These are phyloP conservation scores for Kwoniella shivajii DNA, from an alignment of 1,284 basidiomycete genomes.

Conservation along the genomic window DNA sequence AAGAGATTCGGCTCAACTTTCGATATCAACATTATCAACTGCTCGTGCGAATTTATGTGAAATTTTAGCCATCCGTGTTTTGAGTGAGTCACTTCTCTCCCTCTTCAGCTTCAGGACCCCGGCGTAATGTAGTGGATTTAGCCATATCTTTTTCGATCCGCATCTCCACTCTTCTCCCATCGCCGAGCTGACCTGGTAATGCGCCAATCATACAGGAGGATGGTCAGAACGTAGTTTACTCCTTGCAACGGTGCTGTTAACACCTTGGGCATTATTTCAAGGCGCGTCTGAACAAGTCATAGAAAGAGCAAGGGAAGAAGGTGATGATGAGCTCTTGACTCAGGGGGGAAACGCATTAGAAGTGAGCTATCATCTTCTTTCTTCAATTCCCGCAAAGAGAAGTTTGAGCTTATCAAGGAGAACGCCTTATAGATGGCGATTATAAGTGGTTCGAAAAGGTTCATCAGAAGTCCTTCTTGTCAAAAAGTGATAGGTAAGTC, in stretches of 20 bases:
- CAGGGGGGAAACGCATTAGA: conserved; percentile 86
- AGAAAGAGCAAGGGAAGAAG: conserved; percentile 66
- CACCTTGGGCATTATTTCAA: conserved; percentile 82
- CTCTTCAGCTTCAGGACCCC: too few species aligned
- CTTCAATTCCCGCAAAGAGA: not conserved
- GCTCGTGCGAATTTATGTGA: conserved; percentile 83
- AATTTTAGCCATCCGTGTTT: conserved; percentile 77
- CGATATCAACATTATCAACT: conserved; percentile 64
- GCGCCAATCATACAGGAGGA: conserved; percentile 52
- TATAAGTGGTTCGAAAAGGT: conserved; percentile 75
- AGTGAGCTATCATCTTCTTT: conserved; percentile 30
- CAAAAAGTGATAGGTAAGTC: conserved; percentile 74
- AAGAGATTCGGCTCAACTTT: conserved; percentile 64
- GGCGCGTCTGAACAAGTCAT: conserved; percentile 72
- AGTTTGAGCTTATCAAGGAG: not conserved
- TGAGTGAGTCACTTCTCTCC: conserved; percentile 58
- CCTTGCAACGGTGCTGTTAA: conserved; percentile 77
- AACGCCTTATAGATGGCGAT: conserved; percentile 68
- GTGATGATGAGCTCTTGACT: conserved; percentile 68
- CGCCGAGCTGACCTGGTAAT: too few species aligned
- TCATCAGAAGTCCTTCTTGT: conserved; percentile 81
- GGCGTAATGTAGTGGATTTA: too few species aligned
- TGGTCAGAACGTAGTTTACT: conserved; percentile 75
- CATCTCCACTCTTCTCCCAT: too few species aligned
- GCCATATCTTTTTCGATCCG: too few species aligned